Evolutionary conservation across 2,329 filamentous ascomycete species (phyloP), one percentile per base, ranked within the genome.

Genomic region (Metarhizium humberi): DNA sequence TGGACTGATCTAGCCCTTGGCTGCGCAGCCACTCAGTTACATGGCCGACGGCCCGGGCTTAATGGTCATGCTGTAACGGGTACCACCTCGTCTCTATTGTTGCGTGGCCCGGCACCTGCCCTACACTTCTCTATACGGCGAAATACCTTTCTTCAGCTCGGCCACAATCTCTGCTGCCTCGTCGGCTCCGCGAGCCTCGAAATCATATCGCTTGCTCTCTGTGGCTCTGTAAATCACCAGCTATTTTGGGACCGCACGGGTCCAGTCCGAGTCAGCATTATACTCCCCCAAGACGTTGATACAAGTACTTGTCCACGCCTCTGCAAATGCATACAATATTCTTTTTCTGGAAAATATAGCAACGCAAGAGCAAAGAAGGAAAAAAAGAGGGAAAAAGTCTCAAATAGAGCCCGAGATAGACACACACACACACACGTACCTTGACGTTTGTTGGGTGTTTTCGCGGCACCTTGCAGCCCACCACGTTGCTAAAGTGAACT

Each of bases 391-490:
- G 1, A 10, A 5, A 34, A 34, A 34, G 32, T 25, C 25, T 25
- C 25, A 25, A 25, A 34, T 8, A 34, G 10, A 34, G 32, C 6
- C 32, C 6, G 7, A 11, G 32, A 34, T 34, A 11, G 32, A 34
- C 18, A 1, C 32, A 3, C 32, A 11, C 7, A 32, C 2, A 50
- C 48, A 49, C 8, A 67, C 74, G 57, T 72, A 90, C 86, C 71
- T 91, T 86, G 67, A 94, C 88, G 66, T 90, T 87, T 55, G 85
- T 87, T 2, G 88, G 88, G 66, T 92, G 89, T 64, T 89, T 87
- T 64, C 88, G 79, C 54, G 84, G 86, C 50, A 92, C 85, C 68
- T 92, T 92, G 67, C 87, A 90, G 3, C 89, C 89, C 16, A 95
- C 82, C 6, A 94, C 87, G 55, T 87, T 88, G 64, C 83, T 87